phyloP scores from a whole-genome alignment of 2,329 filamentous ascomycete species.

The Ophiostoma ips region DNA sequence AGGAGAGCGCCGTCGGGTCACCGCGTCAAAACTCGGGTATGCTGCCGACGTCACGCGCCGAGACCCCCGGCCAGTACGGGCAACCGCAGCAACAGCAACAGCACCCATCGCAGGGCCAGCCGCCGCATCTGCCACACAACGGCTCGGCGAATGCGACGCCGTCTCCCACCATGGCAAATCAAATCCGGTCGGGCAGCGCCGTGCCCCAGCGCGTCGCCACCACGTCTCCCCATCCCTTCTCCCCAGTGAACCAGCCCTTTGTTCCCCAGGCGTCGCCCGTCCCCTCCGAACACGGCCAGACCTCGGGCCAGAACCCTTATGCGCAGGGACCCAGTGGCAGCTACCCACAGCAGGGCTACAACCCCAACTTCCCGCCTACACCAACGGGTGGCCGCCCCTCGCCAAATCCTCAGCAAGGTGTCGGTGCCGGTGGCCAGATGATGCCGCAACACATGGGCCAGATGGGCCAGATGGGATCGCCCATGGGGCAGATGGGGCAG shows the following conservation, averaged over 20 bases:
- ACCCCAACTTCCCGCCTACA: conserved; percentile 43
- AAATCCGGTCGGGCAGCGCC: conserved; percentile 49
- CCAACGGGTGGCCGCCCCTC: conserved; percentile 43
- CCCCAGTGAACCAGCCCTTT: conserved; percentile 60
- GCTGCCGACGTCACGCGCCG: conserved; percentile 71
- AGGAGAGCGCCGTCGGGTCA: conserved; percentile 74
- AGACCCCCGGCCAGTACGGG: conserved; percentile 74
- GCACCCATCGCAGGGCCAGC: conserved; percentile 52
- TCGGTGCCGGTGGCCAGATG: conserved; percentile 18
- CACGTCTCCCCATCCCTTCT: conserved; percentile 83
- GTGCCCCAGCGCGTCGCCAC: conserved; percentile 75
- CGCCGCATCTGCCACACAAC: conserved; percentile 65
- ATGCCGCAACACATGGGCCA: conserved; percentile 1
- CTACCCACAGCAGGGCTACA: conserved; percentile 43
- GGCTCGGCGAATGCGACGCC: conserved; percentile 75
- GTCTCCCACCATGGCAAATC: conserved; percentile 82
- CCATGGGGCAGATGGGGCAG: conserved; percentile 21
- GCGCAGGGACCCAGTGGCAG: conserved; percentile 39
- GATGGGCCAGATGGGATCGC: conserved; percentile 34
- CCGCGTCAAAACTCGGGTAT: conserved; percentile 63
- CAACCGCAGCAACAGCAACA: conserved; percentile 20
- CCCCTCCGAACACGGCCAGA: conserved; percentile 57
- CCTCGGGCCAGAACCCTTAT: conserved; percentile 43
- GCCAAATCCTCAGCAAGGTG: conserved; percentile 36
- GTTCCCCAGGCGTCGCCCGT: conserved; percentile 60